Evolutionary conservation across 805 yeast species (phyloP).

Genomic region (Nakazawaea ernobii): DNA sequence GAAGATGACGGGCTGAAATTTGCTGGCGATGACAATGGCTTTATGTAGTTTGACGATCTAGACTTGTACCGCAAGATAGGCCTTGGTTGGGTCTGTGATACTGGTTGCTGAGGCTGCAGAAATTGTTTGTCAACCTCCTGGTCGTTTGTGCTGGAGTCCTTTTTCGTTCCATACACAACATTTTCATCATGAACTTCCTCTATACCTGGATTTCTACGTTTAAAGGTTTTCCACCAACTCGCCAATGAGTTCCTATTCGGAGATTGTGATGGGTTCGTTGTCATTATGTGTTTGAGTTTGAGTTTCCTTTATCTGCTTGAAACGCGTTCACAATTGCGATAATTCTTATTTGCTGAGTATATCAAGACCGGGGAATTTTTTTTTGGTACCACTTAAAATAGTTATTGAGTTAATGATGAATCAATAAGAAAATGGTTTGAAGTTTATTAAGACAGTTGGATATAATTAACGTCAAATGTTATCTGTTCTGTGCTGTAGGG

Average conservation of each 20-base stretch:
- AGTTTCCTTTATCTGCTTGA: background rate
- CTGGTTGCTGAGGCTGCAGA: slow-evolving; percentile 11
- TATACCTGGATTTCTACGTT: slow-evolving; percentile 12
- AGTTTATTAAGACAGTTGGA: too few species aligned
- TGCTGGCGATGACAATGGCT: slow-evolving; percentile 20
- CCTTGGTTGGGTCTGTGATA: slow-evolving; percentile 25
- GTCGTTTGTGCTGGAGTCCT: background rate
- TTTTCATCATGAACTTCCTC: background rate
- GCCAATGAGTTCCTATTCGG: slow-evolving; percentile 22
- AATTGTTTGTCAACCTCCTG: background rate
- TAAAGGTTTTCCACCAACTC: slow-evolving; percentile 26
- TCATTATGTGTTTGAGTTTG: background rate
- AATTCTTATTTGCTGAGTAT: too few species aligned
- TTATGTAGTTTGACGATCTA: slow-evolving; percentile 42
- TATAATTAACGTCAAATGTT: too few species aligned
- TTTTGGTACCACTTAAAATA: too few species aligned
- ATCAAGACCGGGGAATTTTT: too few species aligned
- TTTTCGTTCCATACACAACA: background rate
- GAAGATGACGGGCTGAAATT: slow-evolving; percentile 32
- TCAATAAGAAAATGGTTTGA: too few species aligned
- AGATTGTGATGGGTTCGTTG: slow-evolving; percentile 15
- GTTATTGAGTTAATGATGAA: too few species aligned
- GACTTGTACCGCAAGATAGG: slow-evolving; percentile 47
- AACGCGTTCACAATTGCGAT: background rate
- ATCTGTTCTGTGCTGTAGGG: too few species aligned